phyloP scores from a whole-genome alignment of 345 rosid species.

The Citrus medica region DNA sequence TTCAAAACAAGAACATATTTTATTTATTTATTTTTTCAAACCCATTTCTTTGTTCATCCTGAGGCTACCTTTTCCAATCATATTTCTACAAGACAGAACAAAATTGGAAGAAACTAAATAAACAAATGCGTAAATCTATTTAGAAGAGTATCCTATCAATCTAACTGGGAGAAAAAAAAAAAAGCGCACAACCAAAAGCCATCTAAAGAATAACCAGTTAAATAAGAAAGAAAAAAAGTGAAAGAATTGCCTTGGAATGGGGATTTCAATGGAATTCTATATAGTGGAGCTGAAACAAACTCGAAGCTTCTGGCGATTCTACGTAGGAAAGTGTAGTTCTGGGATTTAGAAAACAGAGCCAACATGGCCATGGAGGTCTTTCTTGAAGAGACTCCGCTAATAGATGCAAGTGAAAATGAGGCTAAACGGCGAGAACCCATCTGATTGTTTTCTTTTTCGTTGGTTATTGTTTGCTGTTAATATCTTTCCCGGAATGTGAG shows the following conservation, averaged over 20 bases:
- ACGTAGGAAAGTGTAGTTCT: conserved; percentile 7
- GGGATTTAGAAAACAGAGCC: conserved; percentile 27
- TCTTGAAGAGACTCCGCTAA: background rate
- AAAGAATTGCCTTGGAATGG: conserved; percentile 43
- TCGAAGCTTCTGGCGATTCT: conserved; percentile 22
- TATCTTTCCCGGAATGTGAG: background rate
- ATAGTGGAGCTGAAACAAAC: conserved; percentile 23
- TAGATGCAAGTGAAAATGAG: background rate
- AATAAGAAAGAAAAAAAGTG: background rate
- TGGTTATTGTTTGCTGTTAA: background rate
- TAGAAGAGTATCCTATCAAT: background rate
- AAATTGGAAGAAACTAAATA: background rate
- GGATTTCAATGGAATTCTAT: conserved; percentile 14
- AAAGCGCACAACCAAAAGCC: background rate
- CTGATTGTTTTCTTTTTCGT: background rate
- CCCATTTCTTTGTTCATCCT: background rate
- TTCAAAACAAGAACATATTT: background rate
- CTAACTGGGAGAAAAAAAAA: background rate
- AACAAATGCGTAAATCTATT: background rate
- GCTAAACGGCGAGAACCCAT: conserved; percentile 11
- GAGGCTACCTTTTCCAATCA: background rate
- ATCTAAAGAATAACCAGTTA: background rate
- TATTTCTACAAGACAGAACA: background rate
- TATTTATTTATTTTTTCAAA: background rate
- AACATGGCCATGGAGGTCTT: conserved; percentile 20